Percentiles rank a stretch among this genome's conserved stretches.
phyloP scores from a whole-genome alignment of 495 filamentous ascomycete genomes.

The Pseudoneurospora amorphoporcata region DNA sequence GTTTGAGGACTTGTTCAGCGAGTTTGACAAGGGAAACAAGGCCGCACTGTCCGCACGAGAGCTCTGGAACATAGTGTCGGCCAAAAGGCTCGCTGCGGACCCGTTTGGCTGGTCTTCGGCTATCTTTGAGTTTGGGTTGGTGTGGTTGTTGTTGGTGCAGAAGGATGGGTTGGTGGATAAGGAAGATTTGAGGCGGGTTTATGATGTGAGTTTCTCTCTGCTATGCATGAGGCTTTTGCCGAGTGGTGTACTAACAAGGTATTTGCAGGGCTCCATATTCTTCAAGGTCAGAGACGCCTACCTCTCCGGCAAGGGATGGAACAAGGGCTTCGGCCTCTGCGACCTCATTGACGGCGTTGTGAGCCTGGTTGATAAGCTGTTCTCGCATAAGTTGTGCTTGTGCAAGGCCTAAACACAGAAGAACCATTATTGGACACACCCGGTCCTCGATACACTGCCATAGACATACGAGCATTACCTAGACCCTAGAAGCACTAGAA shows the following conservation, averaged over 20 bases:
- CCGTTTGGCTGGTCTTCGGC: constrained; percentile 21
- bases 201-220: constrained; percentile 24
- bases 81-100: constrained; percentile 12
- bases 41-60: constrained; percentile 7
- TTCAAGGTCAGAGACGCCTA: constrained; percentile 21
- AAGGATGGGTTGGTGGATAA: constrained; percentile 35
- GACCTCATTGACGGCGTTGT: constrained; percentile 1
- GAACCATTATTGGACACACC: background rate
- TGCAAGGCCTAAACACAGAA: background rate
- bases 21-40: constrained; percentile 32
- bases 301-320: constrained; percentile 12
- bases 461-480: background rate
- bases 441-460: too few relatives aligned
- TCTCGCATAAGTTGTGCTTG: background rate
- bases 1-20: constrained; percentile 50
- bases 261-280: constrained; percentile 16
- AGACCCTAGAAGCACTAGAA: background rate
- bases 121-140: constrained; percentile 32
- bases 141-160: constrained; percentile 39
- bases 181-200: constrained; percentile 34
- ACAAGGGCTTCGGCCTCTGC: constrained; percentile 17
- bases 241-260: background rate
- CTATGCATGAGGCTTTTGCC: rapidly evolving
- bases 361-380: background rate
- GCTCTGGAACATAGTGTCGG: constrained; percentile 12